These are phyloP conservation scores for Pseudisothecium myosuroides DNA, from an alignment of 225 moss, liverwort and hornwort species.

Conservation along the genomic window DNA sequence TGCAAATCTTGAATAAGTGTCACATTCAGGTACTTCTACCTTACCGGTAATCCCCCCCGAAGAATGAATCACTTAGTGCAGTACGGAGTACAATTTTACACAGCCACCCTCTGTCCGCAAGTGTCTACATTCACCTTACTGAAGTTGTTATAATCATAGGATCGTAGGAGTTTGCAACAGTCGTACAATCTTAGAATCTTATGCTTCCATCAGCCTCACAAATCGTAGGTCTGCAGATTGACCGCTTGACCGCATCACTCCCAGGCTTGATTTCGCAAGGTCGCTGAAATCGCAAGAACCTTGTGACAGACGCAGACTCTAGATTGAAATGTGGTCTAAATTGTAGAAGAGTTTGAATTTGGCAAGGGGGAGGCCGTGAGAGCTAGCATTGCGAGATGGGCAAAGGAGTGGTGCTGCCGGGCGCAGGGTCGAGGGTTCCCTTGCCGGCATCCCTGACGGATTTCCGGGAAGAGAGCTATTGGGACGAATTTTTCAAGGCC, in stretches of 20 bases:
- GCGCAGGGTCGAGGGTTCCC: conserved; percentile 11
- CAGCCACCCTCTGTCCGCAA: neutral
- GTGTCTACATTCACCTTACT: neutral
- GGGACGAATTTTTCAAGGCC: conserved; percentile 51
- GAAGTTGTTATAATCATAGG: neutral
- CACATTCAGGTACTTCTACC: too few relatives aligned
- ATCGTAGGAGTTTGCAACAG: neutral
- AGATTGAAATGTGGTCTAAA: neutral
- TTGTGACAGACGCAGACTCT: neutral
- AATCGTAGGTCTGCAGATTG: neutral
- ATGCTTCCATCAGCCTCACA: neutral
- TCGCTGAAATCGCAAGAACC: neutral
- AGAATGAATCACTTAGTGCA: neutral
- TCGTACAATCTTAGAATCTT: neutral
- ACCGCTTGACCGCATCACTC: neutral
- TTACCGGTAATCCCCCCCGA: neutral
- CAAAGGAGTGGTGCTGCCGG: neutral
- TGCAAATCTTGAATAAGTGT: too few relatives aligned
- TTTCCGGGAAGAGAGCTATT: conserved; percentile 34
- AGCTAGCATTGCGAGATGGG: conserved; percentile 4
- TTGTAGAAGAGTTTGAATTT: neutral
- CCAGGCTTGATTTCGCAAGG: neutral
- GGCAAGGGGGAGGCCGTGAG: neutral
- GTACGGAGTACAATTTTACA: neutral
- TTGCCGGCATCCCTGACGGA: conserved; percentile 30